These are phyloP conservation scores for Eucalyptus curtisii DNA, from an alignment of 345 rosid species.

Conservation along the genomic window DNA sequence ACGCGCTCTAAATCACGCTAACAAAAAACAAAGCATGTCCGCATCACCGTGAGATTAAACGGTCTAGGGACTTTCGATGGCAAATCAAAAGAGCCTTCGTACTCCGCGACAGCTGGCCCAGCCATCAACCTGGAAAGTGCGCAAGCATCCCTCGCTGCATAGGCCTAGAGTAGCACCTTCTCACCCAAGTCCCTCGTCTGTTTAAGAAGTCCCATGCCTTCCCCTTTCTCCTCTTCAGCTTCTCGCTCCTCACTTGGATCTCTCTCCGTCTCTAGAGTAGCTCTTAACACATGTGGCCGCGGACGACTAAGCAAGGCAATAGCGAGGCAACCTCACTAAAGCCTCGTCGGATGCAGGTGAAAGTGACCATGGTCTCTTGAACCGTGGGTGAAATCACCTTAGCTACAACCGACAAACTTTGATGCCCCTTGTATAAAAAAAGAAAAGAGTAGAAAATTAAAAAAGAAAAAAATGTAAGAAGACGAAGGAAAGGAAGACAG, in stretches of 20 bases:
- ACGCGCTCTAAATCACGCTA: accelerated
- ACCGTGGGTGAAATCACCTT: too few species aligned
- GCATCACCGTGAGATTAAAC: too few species aligned
- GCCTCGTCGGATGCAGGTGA: background rate
- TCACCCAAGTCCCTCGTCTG: background rate
- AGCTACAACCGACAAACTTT: too few species aligned
- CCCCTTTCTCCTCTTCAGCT: too few species aligned
- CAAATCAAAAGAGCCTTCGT: background rate
- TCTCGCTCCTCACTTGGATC: background rate
- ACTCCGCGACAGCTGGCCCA: background rate
- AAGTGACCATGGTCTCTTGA: background rate
- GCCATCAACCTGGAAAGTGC: background rate
- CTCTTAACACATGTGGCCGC: background rate
- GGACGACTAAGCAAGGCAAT: background rate
- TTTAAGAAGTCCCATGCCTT: background rate
- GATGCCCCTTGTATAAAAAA: too few species aligned
- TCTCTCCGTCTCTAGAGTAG: background rate
- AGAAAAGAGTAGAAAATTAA: too few species aligned
- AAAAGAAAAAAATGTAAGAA: too few species aligned
- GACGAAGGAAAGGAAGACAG: too few species aligned
- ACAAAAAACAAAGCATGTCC: background rate
- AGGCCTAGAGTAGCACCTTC: background rate
- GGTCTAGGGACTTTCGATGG: background rate
- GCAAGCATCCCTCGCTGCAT: background rate
- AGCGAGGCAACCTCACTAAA: too few species aligned